Base-by-base conservation (phyloP, 805 yeast species). In the Ogataea salicorniae region DNA sequence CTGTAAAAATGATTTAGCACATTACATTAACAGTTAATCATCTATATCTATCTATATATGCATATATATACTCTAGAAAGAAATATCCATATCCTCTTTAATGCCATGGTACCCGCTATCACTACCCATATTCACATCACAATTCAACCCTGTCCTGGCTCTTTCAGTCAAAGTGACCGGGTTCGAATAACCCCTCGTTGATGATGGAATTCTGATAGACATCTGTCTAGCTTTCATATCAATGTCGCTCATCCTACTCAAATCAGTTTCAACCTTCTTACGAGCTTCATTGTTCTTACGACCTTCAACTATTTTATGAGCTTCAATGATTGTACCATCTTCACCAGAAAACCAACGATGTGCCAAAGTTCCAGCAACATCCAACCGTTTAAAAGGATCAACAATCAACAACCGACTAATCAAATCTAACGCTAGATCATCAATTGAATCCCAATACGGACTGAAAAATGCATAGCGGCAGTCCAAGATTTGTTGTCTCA, bases 381-480 rank as follows among this genome's bases (percentile, higher is more conserved):
- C 71, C 39, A 64, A 66, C 45, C 84, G 61, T 34, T 69, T 63
- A n/a, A 51, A 51, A 0, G 82, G 75, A 49, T 77, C 73, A 11
- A 80, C 79, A 14, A 82, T 77, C 41, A 86, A 63, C 42, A 86
- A 66, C 49, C 77, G 73, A 5, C 86, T 73, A 5, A 86, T 83
- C 48, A 86, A 66, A 60, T 86, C 90, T 45, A 86, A 62, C 0
- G 79, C 87, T 4, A 73, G 60, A 61, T 86, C 92, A 35, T 73
- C 74, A 18, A 85, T 81, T 1, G 75, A 75, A 63, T 86, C 92
- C 87, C 91, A 86, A 56, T 81, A 86, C 0, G 92, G 92, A 5
- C 87, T 78, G 61, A 80, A 86, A 60, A 86, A 86, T 0, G 90
- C 89, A 63, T 73, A 84, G 49, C 75, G 77, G 0, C 86, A 92